phyloP scores from a whole-genome alignment of 257 asterid genomes.

The Cordia subcordata region DNA sequence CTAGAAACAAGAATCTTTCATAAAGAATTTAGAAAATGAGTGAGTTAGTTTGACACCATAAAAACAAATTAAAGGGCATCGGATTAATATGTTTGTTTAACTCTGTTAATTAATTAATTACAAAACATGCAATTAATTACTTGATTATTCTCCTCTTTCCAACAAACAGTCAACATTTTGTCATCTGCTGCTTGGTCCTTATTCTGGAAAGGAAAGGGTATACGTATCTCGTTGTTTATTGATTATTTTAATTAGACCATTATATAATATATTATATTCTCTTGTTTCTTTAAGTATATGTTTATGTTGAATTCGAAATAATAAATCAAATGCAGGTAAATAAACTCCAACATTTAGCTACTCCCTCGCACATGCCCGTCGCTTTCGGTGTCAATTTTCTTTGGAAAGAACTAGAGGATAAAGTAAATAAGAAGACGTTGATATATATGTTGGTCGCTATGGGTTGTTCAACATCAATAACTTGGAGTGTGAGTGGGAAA shows the following conservation, averaged over 20 bases:
- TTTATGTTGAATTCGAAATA: slow-evolving; percentile 1
- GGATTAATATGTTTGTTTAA: background rate
- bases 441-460: background rate
- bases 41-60: too few relatives aligned
- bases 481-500: background rate
- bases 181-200: too few relatives aligned
- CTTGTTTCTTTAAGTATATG: too few relatives aligned
- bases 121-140: slow-evolving; percentile 1
- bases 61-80: background rate
- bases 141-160: slow-evolving; percentile 3
- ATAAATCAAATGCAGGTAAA: slow-evolving; percentile 6
- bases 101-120: background rate
- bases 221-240: too few relatives aligned
- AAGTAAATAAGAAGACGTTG: background rate
- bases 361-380: slow-evolving; percentile 54
- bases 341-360: slow-evolving; percentile 18
- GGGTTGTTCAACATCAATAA: slow-evolving; percentile 8
- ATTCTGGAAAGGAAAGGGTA: too few relatives aligned
- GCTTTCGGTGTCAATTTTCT: slow-evolving; percentile 28
- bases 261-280: too few relatives aligned
- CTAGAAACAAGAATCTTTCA: too few relatives aligned
- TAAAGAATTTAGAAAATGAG: too few relatives aligned
- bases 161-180: background rate
- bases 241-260: too few relatives aligned
- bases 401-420: background rate